Base-by-base conservation (phyloP, 2,329 filamentous ascomycete species). In the Ascochyta lentis region DNA sequence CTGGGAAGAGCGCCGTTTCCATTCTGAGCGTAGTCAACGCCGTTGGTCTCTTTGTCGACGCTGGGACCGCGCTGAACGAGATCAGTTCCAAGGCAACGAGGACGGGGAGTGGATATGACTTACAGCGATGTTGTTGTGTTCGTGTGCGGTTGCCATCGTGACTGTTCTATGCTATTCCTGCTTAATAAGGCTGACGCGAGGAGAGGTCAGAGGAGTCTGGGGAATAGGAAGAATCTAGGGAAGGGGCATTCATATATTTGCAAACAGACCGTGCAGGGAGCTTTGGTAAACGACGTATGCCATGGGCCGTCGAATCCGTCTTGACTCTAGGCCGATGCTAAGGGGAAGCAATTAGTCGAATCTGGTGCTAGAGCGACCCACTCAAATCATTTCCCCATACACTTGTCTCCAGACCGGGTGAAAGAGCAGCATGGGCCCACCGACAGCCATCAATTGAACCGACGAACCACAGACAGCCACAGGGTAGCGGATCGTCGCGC, bases 141-240 rank as follows among this genome's bases (percentile, higher is more conserved):
- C 72, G 43, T 72, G 69, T 54, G 75, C 73, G 64, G 77, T 78
- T 41, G 78, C 74, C 78, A 80, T 80, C 66, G 51, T 73, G 59
- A 44, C 16, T 41, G 38, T 26, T 54, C 38, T 51, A 38, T 37
- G 37, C 42, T 57, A 13, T 34, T 12, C 41, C 43, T 41, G 42
- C 15, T 39, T 35, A 31, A 16, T 38, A 39, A 26, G 33, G 26
- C 37, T 22, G 22, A 51, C 35, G 27, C 58, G 50, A 33, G 44
- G 35, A 23, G 26, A 49, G n/a, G 54, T 40, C 24, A n/a, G 39
- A 51, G 48, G 44, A 48, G 54, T 64, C 66, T 70, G 66, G 68
- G 69, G 69, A 67, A 67, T 34, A 37, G 40, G 40, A 47, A 39
- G 55, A 33, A 56, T 68, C 63, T 69, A 70, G 70, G 73, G 69